Evolutionary conservation across 768 basidiomycete genomes (phyloP).

Genomic region (Naganishia kalamii): DNA sequence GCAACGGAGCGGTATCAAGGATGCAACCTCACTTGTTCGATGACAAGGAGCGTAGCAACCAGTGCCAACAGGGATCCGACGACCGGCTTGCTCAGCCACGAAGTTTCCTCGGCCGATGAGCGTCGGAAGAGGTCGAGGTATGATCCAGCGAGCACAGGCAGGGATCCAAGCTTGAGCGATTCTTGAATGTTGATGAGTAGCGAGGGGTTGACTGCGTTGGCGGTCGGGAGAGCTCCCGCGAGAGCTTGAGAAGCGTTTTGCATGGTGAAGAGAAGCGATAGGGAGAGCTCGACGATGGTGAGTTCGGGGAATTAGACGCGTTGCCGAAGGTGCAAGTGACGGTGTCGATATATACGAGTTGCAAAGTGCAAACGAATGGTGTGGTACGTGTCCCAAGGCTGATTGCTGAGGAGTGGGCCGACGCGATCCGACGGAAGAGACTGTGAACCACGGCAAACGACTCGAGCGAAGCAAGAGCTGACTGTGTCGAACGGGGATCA

Average conservation of each 20-base stretch:
- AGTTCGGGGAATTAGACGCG: neutral
- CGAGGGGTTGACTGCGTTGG: neutral
- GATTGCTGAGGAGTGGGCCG: neutral
- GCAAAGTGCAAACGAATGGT: neutral
- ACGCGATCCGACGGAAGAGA: slow-evolving; percentile 14
- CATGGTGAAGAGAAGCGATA: neutral
- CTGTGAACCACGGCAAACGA: slow-evolving; percentile 1
- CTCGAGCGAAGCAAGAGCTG: neutral
- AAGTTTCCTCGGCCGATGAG: neutral
- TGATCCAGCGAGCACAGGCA: neutral
- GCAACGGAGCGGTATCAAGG: neutral
- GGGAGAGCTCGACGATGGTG: neutral
- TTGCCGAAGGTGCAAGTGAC: neutral
- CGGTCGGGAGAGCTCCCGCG: neutral
- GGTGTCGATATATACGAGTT: neutral
- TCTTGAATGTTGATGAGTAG: slow-evolving; percentile 5
- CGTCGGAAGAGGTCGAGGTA: neutral
- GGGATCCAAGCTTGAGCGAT: neutral
- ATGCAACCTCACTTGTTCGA: slow-evolving; percentile 60
- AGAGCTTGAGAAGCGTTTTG: slow-evolving; percentile 15
- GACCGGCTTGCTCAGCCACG: slow-evolving; percentile 12
- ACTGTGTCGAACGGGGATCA: neutral
- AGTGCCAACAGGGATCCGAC: slow-evolving; percentile 51
- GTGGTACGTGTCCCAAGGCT: too few relatives aligned
- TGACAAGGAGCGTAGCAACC: slow-evolving; percentile 64